phyloP scores from a whole-genome alignment of 2,329 filamentous ascomycete species.

The Balansia obtecta region DNA sequence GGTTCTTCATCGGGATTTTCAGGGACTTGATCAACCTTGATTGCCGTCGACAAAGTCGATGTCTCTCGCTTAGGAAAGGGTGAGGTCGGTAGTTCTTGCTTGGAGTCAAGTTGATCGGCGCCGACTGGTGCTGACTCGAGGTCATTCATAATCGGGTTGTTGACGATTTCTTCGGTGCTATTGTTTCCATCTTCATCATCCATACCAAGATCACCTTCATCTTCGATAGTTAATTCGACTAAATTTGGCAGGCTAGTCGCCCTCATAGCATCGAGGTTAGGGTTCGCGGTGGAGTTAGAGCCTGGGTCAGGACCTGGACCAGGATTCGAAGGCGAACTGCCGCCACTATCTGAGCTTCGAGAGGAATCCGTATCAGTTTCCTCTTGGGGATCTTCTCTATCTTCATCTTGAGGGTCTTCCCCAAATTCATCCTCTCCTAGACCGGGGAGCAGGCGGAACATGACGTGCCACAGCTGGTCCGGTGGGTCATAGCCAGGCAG shows the following conservation, averaged over 20 bases:
- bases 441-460: background rate
- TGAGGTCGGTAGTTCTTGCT: background rate
- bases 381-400: background rate
- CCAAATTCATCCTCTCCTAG: background rate
- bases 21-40: background rate
- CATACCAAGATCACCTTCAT: too few species aligned
- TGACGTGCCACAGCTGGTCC: conserved; percentile 6
- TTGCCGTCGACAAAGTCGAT: background rate
- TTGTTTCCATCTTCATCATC: background rate
- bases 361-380: background rate
- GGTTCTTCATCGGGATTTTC: background rate
- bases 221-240: background rate
- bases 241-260: background rate
- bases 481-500: conserved; percentile 4
- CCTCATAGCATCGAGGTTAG: background rate
- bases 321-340: background rate
- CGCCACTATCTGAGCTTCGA: background rate
- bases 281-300: background rate
- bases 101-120: background rate
- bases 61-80: background rate
- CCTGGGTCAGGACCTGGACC: background rate
- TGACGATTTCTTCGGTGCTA: background rate
- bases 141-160: background rate
- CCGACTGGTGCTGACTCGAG: background rate
- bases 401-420: background rate